Evolutionary conservation across 176 grass and related monocot genomes (phyloP).

Genomic region (Cenchrus americanus): DNA sequence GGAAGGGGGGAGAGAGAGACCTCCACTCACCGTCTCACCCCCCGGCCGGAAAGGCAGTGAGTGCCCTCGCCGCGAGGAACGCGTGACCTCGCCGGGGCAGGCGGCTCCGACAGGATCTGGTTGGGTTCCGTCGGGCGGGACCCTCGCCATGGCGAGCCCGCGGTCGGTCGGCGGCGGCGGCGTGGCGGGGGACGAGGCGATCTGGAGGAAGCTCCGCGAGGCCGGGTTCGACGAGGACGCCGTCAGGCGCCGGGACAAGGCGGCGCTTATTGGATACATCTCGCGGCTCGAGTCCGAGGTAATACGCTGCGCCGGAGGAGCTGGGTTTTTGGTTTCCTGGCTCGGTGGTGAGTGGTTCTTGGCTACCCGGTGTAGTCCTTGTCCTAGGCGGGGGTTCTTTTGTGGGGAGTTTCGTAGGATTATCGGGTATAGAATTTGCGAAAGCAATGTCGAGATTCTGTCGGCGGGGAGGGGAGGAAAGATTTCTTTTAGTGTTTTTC

Average conservation of each 20-base stretch:
- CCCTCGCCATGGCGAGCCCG: constrained; percentile 82
- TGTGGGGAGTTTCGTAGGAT: background rate
- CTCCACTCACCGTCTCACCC: constrained; percentile 41
- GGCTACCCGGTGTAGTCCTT: no score
- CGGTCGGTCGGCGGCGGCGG: constrained; percentile 22
- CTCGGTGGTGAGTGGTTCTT: constrained; percentile 17
- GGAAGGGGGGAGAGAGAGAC: constrained; percentile 30
- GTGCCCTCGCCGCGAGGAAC: constrained; percentile 16
- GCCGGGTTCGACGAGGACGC: constrained; percentile 88
- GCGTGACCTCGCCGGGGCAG: background rate
- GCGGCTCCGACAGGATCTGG: constrained; percentile 42
- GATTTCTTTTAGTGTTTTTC: background rate
- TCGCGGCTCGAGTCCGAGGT: constrained; percentile 80
- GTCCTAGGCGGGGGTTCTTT: constrained; percentile 1
- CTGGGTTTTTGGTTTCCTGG: constrained; percentile 19
- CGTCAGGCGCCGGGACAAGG: constrained; percentile 76
- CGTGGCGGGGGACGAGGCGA: constrained; percentile 62
- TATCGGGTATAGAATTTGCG: background rate
- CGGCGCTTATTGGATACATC: constrained; percentile 73
- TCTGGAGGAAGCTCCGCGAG: constrained; percentile 80
- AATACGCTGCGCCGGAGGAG: background rate
- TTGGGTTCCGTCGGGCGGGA: constrained; percentile 54
- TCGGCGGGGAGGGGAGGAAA: background rate
- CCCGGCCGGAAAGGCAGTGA: constrained; percentile 42
- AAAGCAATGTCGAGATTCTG: background rate